phyloP scores from a whole-genome alignment of 129 eudicot species.

The Arctium lappa region DNA sequence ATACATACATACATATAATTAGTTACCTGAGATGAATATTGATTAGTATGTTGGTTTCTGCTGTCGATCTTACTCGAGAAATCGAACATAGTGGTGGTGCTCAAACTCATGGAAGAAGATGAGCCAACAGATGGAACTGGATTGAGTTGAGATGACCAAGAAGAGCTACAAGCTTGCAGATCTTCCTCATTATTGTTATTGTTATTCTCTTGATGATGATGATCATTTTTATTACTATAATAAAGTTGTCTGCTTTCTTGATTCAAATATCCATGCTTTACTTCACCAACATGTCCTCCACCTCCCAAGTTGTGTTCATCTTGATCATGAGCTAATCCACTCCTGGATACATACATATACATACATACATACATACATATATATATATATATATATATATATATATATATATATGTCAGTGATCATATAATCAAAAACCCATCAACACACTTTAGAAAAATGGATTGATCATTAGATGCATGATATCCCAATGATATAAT shows the following conservation, averaged over 20 bases:
- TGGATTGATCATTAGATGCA: not conserved
- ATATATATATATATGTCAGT: not conserved
- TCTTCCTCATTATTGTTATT: slow-evolving; percentile 21
- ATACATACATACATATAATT: not conserved
- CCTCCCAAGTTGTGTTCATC: slow-evolving; percentile 56
- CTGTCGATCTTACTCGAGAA: slow-evolving; percentile 34
- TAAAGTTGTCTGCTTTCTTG: slow-evolving; percentile 32
- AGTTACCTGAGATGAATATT: slow-evolving; percentile 51
- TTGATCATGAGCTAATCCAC: slow-evolving; percentile 44
- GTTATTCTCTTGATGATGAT: not conserved
- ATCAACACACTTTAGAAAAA: not conserved
- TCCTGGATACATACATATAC: slow-evolving; percentile 27
- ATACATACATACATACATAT: too few relatives aligned
- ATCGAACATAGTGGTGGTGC: slow-evolving; percentile 39
- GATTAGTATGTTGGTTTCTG: slow-evolving; percentile 30
- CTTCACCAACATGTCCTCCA: slow-evolving; percentile 32
- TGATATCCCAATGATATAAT: not conserved
- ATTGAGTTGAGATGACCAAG: slow-evolving; percentile 39
- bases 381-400: too few relatives aligned
- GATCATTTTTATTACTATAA: slow-evolving; percentile 19
- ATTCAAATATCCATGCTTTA: slow-evolving; percentile 38
- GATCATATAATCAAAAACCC: not conserved
- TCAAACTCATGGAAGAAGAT: slow-evolving; percentile 35
- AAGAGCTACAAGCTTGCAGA: slow-evolving; percentile 37
- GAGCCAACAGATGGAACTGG: slow-evolving; percentile 38